A percentile compares a stretch with the other conserved stretches of the same genome.
Evolutionary conservation across 1,284 basidiomycete genomes (phyloP).

Genomic region (Grifola frondosa): DNA sequence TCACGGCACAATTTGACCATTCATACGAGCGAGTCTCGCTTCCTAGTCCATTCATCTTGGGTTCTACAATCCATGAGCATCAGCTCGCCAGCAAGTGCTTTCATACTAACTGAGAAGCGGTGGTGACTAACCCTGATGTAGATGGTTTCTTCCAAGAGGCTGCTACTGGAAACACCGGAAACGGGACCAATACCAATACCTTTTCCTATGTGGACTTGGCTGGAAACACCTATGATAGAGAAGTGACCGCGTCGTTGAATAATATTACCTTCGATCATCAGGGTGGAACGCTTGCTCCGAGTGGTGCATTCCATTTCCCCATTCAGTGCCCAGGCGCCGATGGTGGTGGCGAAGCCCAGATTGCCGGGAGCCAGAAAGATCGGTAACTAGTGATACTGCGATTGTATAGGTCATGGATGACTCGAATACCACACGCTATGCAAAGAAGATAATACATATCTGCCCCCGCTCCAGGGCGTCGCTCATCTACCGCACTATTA

Average conservation of each 20-base stretch:
- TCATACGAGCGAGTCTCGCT: slow-evolving; percentile 60
- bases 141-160: slow-evolving; percentile 54
- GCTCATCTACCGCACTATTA: slow-evolving; percentile 11
- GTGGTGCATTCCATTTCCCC: slow-evolving; percentile 11
- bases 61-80: slow-evolving; percentile 54
- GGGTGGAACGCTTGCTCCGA: slow-evolving; percentile 51
- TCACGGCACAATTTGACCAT: slow-evolving; percentile 59
- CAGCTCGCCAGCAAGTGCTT: slow-evolving; percentile 53
- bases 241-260: slow-evolving; percentile 59
- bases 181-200: slow-evolving; percentile 69
- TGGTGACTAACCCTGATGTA: slow-evolving; percentile 21
- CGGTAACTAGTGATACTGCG: slow-evolving; percentile 8
- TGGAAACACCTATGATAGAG: slow-evolving; percentile 63
- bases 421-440: slow-evolving; percentile 1
- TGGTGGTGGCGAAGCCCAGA: slow-evolving; percentile 34
- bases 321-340: slow-evolving; percentile 15
- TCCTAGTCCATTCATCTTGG: slow-evolving; percentile 58
- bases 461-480: slow-evolving; percentile 11
- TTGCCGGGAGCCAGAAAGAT: slow-evolving; percentile 41
- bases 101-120: neutral
- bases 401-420: slow-evolving; percentile 1
- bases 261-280: slow-evolving; percentile 61
- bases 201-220: slow-evolving; percentile 58
- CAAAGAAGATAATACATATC: neutral
- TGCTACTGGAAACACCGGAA: slow-evolving; percentile 53